These are phyloP conservation scores for Umbelopsis vinacea DNA, from an alignment of 192 early-diverging fungal genomes.

Conservation along the genomic window DNA sequence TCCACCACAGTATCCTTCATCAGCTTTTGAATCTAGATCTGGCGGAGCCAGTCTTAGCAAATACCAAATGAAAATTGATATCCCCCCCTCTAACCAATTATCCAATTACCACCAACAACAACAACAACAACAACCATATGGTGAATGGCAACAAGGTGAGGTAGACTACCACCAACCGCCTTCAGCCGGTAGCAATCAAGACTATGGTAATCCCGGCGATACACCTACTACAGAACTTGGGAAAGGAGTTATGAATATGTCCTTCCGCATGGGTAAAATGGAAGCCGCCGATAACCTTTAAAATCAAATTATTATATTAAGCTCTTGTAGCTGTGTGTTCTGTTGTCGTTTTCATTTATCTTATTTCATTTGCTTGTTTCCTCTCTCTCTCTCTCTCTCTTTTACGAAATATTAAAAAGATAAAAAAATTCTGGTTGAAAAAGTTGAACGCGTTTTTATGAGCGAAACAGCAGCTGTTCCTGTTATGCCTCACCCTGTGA, in stretches of 20 bases:
- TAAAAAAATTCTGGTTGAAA: too few relatives aligned
- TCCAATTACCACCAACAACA: constrained; percentile 13
- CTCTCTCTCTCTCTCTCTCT: too few relatives aligned
- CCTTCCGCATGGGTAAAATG: constrained; percentile 33
- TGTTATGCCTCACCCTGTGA: too few relatives aligned
- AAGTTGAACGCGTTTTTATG: too few relatives aligned
- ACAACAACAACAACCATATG: background rate
- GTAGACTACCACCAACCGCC: background rate
- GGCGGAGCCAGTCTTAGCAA: constrained; percentile 19
- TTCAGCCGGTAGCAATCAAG: background rate
- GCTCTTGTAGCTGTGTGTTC: background rate
- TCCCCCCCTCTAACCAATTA: background rate
- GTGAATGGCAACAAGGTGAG: constrained; percentile 3
- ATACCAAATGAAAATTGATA: constrained; percentile 22
- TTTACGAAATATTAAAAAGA: too few relatives aligned
- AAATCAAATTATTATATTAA: background rate
- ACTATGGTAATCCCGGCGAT: background rate
- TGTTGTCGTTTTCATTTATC: background rate
- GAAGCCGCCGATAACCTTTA: constrained; percentile 34
- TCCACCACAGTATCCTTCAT: constrained; percentile 8
- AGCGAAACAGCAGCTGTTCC: too few relatives aligned
- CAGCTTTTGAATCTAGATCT: constrained; percentile 15
- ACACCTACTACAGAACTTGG: constrained; percentile 34
- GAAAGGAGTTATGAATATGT: constrained; percentile 33
- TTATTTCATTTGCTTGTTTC: background rate